A percentile compares a stretch with the other conserved stretches of the same genome.
These are phyloP conservation scores for Naegleria lovaniensis DNA, from an alignment of 208 protist species.

Conservation along the genomic window DNA sequence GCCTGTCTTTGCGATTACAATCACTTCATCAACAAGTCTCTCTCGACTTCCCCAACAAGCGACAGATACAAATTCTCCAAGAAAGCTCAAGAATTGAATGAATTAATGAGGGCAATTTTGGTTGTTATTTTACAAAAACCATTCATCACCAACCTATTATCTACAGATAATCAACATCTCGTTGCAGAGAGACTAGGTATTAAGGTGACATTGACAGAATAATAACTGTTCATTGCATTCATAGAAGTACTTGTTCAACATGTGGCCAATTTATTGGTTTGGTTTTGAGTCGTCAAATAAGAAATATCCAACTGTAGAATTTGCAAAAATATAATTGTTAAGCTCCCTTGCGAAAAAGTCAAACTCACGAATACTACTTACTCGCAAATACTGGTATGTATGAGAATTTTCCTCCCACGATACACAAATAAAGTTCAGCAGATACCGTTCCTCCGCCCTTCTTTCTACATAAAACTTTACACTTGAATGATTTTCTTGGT, in stretches of 20 bases:
- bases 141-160: not conserved
- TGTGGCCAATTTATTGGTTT: not conserved
- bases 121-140: not conserved
- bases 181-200: not conserved
- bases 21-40: not conserved
- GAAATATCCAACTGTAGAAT: not conserved
- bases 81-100: not conserved
- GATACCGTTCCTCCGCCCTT: not conserved
- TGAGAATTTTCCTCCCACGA: not conserved
- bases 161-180: not conserved
- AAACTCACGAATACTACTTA: not conserved
- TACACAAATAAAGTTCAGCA: not conserved
- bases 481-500: not conserved
- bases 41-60: not conserved
- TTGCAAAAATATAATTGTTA: too few relatives aligned
- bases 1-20: not conserved
- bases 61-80: not conserved
- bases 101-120: not conserved
- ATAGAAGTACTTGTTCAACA: too few relatives aligned
- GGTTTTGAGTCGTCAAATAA: not conserved
- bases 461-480: not conserved
- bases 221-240: too few relatives aligned
- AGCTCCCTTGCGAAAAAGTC: not conserved
- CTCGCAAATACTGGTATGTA: slow-evolving; percentile 16
- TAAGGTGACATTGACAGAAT: not conserved